Evolutionary conservation across 768 basidiomycete genomes (phyloP), one percentile per base, ranked within the genome.

Genomic region (Phallus indusiatus): DNA sequence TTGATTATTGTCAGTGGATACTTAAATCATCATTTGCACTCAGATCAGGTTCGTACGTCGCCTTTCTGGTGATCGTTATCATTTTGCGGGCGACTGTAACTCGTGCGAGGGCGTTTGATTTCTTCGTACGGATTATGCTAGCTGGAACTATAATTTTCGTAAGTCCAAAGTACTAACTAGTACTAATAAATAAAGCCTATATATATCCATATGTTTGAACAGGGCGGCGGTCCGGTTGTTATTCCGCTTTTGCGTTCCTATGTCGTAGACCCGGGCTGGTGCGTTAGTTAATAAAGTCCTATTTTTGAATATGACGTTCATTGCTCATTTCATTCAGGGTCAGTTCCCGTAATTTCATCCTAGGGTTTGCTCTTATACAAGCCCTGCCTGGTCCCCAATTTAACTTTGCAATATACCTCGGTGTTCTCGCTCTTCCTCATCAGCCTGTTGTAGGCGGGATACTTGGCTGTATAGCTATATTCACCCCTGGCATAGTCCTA

Each of bases 371-470:
- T 20, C 73, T 79, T 51, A 71, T 77, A 52, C 78, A 76, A 65
- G 76, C 75, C 10, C 67, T 77, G 63, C 78, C 78, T 1, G 81
- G 81, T 5, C 81, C 81, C 21, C 80, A 81, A 66, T 83, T 83
- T 68, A 78, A 78, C 69, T 81, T 77, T 59, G 74, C 76, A 0
- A 75, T 77, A 20, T 81, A 78, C 65, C 73, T 83, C 28, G 81
- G 81, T 24, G 73, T 76, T 7, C 70, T 83, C 54, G 68, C 72
- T 1, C 58, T 73, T 4, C 71, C 72, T 8, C 54, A 55, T 21
- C 54, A 61, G 22, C 69, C 69, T 8, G 63, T 74, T 33, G 61
- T 78, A 11, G 79, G 78, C n/a, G 76, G 74, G 0, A 28, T 79
- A 5, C 67, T 81, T n/a, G 79, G 74, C 14, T 79, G 70, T 65